phyloP scores from a whole-genome alignment of 441 rosid species.

The Raphanus hybrid region DNA sequence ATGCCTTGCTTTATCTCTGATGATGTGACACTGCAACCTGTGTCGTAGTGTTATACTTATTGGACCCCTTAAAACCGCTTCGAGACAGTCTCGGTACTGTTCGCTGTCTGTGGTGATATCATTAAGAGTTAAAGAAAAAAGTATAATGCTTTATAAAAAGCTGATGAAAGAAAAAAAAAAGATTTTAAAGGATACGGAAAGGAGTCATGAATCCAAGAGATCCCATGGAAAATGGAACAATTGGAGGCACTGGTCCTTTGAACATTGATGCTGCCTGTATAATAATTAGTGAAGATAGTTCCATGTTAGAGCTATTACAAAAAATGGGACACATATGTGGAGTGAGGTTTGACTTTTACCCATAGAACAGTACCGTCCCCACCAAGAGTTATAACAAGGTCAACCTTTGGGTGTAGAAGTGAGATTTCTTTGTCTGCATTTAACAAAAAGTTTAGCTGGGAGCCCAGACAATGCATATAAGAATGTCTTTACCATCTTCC shows the following conservation, averaged over 20 bases:
- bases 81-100: conserved; percentile 79
- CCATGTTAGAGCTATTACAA: no score
- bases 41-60: conserved; percentile 91
- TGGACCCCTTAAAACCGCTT: conserved; percentile 83
- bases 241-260: conserved; percentile 97
- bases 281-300: not conserved
- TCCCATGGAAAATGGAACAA: conserved; percentile 94
- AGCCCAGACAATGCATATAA: not conserved
- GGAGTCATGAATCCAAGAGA: conserved; percentile 71
- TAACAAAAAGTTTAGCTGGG: conserved; percentile 3
- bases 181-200: conserved; percentile 45
- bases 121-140: conserved; percentile 52
- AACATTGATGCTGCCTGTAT: conserved; percentile 97
- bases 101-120: conserved; percentile 79
- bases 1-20: conserved; percentile 81
- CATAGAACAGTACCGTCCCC: conserved; percentile 99
- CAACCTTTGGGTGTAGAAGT: conserved; percentile 81
- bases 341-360: conserved; percentile 55
- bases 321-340: not conserved
- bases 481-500: conserved; percentile 75
- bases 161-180: not conserved
- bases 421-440: conserved; percentile 51
- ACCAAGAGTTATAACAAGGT: conserved; percentile 96
- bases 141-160: conserved; percentile 9
- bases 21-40: conserved; percentile 81